These are phyloP conservation scores for Leptographium wingfieldii DNA, from an alignment of 2,329 filamentous ascomycete species.

Conservation along the genomic window DNA sequence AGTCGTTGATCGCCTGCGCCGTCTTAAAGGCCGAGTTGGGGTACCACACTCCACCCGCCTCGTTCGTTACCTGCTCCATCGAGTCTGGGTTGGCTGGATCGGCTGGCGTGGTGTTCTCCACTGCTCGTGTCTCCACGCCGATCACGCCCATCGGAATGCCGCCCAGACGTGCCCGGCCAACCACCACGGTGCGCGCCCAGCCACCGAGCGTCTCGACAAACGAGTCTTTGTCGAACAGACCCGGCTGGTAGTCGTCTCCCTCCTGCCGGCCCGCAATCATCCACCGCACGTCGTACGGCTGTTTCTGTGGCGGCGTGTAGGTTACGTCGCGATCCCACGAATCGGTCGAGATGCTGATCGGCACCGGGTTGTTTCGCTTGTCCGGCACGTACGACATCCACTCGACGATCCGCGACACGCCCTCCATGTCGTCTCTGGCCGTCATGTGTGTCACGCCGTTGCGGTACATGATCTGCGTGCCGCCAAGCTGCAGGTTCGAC, in stretches of 20 bases:
- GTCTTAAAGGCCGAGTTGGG: constrained; percentile 99
- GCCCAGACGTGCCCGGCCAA: constrained; percentile 88
- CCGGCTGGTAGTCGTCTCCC: constrained; percentile 73
- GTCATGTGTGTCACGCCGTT: constrained; percentile 99
- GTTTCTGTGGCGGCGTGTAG: constrained; percentile 70
- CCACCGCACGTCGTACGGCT: constrained; percentile 85
- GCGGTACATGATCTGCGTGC: constrained; percentile 99
- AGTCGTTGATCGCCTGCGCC: constrained; percentile 94
- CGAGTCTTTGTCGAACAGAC: constrained; percentile 92
- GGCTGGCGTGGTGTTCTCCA: constrained; percentile 93
- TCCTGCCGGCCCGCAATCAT: constrained; percentile 82
- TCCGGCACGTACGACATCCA: constrained; percentile 98
- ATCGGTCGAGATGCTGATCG: constrained; percentile 78
- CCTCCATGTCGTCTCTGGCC: constrained; percentile 92
- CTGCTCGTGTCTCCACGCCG: constrained; percentile 84
- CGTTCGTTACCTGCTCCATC: constrained; percentile 85
- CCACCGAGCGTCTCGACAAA: constrained; percentile 95
- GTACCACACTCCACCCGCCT: constrained; percentile 99
- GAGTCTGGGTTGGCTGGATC: constrained; percentile 98
- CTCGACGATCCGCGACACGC: constrained; percentile 93
- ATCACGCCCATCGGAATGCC: constrained; percentile 99
- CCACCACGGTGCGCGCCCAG: constrained; percentile 93
- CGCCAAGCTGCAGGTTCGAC: constrained; percentile 96
- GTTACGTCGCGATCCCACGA: constrained; percentile 85
- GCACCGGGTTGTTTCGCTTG: constrained; percentile 83